phyloP scores from a whole-genome alignment of 1,139 yeast genomes.

The Yamadazyma mexicana region DNA sequence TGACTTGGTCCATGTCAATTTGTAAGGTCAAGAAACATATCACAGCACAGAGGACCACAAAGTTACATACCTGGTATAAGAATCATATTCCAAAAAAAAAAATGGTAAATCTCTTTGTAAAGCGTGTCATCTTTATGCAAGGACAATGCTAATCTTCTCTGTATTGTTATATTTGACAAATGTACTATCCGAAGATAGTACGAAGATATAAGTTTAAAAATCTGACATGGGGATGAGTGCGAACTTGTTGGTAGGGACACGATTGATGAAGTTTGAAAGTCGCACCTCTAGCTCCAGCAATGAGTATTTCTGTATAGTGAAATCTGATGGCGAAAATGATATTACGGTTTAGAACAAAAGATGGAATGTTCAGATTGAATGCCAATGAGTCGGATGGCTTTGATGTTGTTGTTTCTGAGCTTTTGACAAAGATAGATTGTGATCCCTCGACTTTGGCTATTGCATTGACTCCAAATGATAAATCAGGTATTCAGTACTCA shows the following conservation, averaged over 20 bases:
- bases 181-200: constrained; percentile 51
- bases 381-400: constrained; percentile 53
- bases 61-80: neutral
- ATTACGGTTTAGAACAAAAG: constrained; percentile 77
- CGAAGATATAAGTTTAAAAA: too few relatives aligned
- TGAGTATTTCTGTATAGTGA: neutral
- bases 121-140: constrained; percentile 99
- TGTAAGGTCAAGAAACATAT: neutral
- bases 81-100: constrained; percentile 56
- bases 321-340: constrained; percentile 20
- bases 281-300: neutral
- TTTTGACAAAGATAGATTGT: constrained; percentile 34
- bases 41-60: too few relatives aligned
- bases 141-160: constrained; percentile 99
- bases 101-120: constrained; percentile 88
- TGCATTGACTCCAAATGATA: constrained; percentile 48
- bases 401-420: constrained; percentile 45
- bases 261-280: too few relatives aligned
- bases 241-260: neutral
- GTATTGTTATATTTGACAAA: constrained; percentile 77
- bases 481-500: constrained; percentile 45
- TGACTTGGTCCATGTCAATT: neutral
- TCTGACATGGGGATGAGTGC: too few relatives aligned
- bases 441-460: constrained; percentile 37
- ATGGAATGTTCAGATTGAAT: constrained; percentile 74